Base-by-base conservation (phyloP, 768 basidiomycete species). In the Mycena crocata region DNA sequence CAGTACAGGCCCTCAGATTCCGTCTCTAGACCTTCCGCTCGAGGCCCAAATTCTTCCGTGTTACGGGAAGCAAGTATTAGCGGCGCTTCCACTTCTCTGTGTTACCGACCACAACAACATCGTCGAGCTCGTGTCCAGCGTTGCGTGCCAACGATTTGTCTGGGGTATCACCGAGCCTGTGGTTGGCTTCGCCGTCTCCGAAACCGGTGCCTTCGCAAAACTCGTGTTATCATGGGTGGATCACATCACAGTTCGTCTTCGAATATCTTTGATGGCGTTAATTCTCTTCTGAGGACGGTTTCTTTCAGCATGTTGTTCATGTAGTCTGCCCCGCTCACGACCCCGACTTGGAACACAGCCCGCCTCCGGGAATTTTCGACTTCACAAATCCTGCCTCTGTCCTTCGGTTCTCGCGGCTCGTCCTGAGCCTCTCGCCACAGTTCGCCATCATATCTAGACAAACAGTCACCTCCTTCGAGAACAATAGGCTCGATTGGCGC, bases 401-500 rank as follows among this genome's bases (percentile, higher is more conserved):
- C 12, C 46, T 64, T 5, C 51, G 31, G 10, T 52, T 58, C 26
- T 31, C 57, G 21, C 56, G 58, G 42, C 32, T 65, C 34, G 40
- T 65, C 2, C 39, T 65, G 12, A 45, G n/a, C 24, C 57, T 65
- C 5, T 34, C 49, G 5, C 9, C 23, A 26, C 39, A 57, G 1
- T 42, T 65, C 34, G 17, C 64, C 24, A 6, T 30, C 30, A 49
- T 64, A 10, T 24, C 24, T 30, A 15, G 52, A 14, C 40, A 40
- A 32, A 26, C 40, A 34, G 23, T 5, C 0, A 24, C 30, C 42
- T 37, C 31, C 44, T 65, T 31, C 57, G 42, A 44, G 39, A 58
- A 57, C 49, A 52, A 58, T 31, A 54, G 32, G 28, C 37, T 65
- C 9, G 37, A 51, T 58, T 65, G 64, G 64, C 64, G 57, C 23